phyloP scores from a whole-genome alignment of 1,284 basidiomycete genomes.

The Ganoderma leucocontextum region DNA sequence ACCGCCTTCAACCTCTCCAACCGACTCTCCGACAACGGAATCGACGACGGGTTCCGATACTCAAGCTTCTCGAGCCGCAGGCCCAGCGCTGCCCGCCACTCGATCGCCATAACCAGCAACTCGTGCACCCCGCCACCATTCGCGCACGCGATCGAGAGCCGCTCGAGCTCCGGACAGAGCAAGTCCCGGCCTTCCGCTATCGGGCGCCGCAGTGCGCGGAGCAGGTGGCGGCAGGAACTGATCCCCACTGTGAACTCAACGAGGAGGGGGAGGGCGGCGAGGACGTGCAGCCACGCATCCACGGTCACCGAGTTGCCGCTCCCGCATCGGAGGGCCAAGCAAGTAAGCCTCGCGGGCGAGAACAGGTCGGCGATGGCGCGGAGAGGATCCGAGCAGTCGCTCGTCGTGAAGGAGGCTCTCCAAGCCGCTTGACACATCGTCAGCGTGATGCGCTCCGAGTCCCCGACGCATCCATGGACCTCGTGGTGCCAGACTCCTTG shows the following conservation, averaged over 20 bases:
- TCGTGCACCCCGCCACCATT: slow-evolving; percentile 13
- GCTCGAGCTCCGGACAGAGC: background rate
- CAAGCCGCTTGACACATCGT: background rate
- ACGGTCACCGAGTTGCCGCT: background rate
- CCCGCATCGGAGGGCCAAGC: slow-evolving; percentile 1
- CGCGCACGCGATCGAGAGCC: background rate
- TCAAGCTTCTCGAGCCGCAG: slow-evolving; percentile 1
- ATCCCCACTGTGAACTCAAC: background rate
- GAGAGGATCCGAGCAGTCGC: background rate
- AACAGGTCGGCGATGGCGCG: background rate
- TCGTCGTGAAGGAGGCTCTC: background rate
- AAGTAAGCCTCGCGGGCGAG: background rate
- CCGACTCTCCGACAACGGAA: slow-evolving; percentile 7
- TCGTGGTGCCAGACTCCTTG: background rate
- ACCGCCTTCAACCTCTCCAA: slow-evolving; percentile 3
- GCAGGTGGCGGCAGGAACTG: background rate
- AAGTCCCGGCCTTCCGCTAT: background rate
- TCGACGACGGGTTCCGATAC: slow-evolving; percentile 1
- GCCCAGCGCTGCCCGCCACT: slow-evolving; percentile 7
- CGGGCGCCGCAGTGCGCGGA: slow-evolving; percentile 3
- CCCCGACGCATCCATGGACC: background rate
- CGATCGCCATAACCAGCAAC: slow-evolving; percentile 6
- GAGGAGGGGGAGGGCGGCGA: slow-evolving; percentile 5
- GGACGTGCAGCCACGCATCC: slow-evolving; percentile 2
- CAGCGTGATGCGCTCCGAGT: slow-evolving; percentile 3